Evolutionary conservation across 1,139 yeast genomes (phyloP), one percentile per base, ranked within the genome.

Genomic region (Hemisphaericaspora xylofermentans): DNA sequence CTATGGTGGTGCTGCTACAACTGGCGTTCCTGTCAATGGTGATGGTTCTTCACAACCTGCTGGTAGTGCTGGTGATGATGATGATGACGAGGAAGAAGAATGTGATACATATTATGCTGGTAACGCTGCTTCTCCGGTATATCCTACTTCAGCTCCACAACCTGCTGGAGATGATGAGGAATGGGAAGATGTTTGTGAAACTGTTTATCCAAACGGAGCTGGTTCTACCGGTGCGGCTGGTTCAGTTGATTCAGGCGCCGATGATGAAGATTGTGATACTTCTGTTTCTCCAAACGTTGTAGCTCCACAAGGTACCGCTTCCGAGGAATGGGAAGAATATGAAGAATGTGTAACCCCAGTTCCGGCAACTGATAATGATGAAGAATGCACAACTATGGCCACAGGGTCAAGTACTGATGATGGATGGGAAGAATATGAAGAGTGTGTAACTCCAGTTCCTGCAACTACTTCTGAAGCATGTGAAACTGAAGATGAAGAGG

Each of bases 381-480:
- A 24, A 16, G 33, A 16, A 16, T 14, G 22, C 13, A 17, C 6
- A 4, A 13, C 27, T 4, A 4, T 24, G 3, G 27, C 7, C 10
- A 13, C 35, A 15, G 36, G 29, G 12, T 21, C 40, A 29, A 49
- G 41, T 32, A 48, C 43, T 36, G 52, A 47, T 12, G 53, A 48
- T 16, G 33, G 5, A 9, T 29, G 22, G 22, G 33, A 16, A 17
- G 19, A 16, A 16, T 9, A 16, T 17, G 16, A 40, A 9, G 36
- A 42, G 7, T 15, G 17, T 33, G 35, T 16, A 41, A 18, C 41
- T 18, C 12, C 41, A 14, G 31, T 42, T 27, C n/a, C 43, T 12
- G 26, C 39, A 33, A 21, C 35, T n/a, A 43, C 38, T 33, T 43
- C 33, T 24, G 50, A 39, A 15, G 27, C 27, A 27, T 10, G n/a